Conservation (phyloP, 2,329 filamentous ascomycete genomes). For the Rachicladosporium sp. region DNA sequence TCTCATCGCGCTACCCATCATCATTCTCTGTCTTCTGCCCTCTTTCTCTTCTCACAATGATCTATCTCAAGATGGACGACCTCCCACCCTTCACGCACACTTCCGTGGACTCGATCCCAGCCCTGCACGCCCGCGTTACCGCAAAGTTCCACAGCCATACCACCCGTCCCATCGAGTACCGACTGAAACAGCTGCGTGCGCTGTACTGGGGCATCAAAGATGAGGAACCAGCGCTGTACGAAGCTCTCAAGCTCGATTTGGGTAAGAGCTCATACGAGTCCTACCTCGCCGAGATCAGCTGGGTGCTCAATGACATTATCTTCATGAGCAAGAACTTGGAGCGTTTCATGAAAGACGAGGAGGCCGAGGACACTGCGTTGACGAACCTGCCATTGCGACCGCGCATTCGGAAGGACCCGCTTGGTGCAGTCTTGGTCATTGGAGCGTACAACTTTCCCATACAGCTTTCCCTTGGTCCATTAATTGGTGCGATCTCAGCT, state of each 20-base stretch:
- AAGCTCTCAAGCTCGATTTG: slow-evolving; percentile 67
- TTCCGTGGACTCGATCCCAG: slow-evolving; percentile 52
- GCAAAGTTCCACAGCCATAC: slow-evolving; percentile 64
- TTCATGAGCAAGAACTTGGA: slow-evolving; percentile 66
- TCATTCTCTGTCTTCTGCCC: too few relatives aligned
- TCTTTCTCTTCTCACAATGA: slow-evolving; percentile 1
- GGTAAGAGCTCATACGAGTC: slow-evolving; percentile 67
- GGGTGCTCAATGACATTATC: slow-evolving; percentile 69
- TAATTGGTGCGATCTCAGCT: slow-evolving; percentile 82
- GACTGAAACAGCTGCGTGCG: slow-evolving; percentile 76
- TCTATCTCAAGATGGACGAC: slow-evolving; percentile 14
- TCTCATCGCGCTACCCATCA: too few relatives aligned
- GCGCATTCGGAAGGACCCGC: slow-evolving; percentile 72
- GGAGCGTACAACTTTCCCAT: slow-evolving; percentile 88
- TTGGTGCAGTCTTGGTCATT: slow-evolving; percentile 74
- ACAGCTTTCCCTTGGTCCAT: slow-evolving; percentile 62
- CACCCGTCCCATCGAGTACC: slow-evolving; percentile 72
- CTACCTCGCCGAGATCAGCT: slow-evolving; percentile 61
- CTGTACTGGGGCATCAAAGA: slow-evolving; percentile 88
- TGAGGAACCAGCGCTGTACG: slow-evolving; percentile 57
- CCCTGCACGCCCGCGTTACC: slow-evolving; percentile 48
- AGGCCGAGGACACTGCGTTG: slow-evolving; percentile 55
- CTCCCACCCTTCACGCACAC: slow-evolving; percentile 36
- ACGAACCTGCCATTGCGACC: slow-evolving; percentile 58
- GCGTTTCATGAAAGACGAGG: slow-evolving; percentile 74